These are phyloP conservation scores for Salvia miltiorrhiza DNA, from an alignment of 257 asterid species.

Conservation along the genomic window DNA sequence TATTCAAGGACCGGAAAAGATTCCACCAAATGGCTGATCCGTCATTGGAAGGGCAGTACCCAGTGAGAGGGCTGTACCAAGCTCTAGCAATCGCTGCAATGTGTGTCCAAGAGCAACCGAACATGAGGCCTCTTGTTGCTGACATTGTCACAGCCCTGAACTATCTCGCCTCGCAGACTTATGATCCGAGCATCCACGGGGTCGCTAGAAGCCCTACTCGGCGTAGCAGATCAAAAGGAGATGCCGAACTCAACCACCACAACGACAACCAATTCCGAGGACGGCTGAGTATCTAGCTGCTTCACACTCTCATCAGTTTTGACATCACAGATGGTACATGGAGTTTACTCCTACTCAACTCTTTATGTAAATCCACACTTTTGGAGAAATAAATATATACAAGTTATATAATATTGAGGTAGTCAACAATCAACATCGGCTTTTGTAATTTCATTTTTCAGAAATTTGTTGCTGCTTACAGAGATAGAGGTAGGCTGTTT, in stretches of 20 bases:
- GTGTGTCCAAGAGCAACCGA: slow-evolving; percentile 56
- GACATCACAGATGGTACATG: slow-evolving; percentile 19
- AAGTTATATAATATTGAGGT: neutral
- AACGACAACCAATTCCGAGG: neutral
- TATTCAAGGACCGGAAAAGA: slow-evolving; percentile 44
- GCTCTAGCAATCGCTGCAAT: slow-evolving; percentile 57
- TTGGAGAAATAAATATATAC: neutral
- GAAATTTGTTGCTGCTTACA: neutral
- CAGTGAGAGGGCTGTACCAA: slow-evolving; percentile 43
- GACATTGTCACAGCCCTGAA: slow-evolving; percentile 44
- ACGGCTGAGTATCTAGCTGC: neutral
- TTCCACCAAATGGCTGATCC: slow-evolving; percentile 50
- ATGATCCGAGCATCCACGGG: slow-evolving; percentile 25
- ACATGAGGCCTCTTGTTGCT: slow-evolving; percentile 38
- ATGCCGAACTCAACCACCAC: neutral
- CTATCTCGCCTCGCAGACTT: slow-evolving; percentile 36
- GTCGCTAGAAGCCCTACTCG: slow-evolving; percentile 6
- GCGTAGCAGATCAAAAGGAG: slow-evolving; percentile 13
- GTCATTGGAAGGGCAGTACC: slow-evolving; percentile 39
- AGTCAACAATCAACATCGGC: neutral
- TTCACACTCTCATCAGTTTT: slow-evolving; percentile 14
- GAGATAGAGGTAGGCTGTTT: neutral
- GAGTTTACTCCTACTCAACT: neutral
- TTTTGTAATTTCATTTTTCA: neutral
- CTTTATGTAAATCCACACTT: neutral